Percentiles rank a stretch among this genome's conserved stretches.
phyloP scores from a whole-genome alignment of 78 protist species.

The Emiliania huxleyi region DNA sequence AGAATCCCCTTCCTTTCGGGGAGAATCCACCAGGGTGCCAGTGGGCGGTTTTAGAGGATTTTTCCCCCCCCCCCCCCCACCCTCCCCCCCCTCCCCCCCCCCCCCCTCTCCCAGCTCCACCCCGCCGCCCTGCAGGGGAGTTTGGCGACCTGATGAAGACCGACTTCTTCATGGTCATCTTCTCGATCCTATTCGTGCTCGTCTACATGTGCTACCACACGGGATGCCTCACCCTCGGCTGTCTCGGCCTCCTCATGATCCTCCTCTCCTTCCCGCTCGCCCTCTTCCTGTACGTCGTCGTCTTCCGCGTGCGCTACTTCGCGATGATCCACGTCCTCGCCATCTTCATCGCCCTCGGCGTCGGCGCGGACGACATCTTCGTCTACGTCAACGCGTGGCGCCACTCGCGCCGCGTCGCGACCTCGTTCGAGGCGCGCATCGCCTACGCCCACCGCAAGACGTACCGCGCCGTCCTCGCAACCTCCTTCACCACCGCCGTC shows the following conservation, averaged over 20 bases:
- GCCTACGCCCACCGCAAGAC: not conserved
- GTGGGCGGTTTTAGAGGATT: no score
- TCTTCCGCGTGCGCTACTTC: not conserved
- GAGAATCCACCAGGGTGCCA: no score
- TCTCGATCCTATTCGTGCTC: not conserved
- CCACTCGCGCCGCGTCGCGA: not conserved
- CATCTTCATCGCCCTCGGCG: constrained; percentile 44
- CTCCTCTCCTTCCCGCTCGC: not conserved
- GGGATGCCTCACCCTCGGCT: not conserved
- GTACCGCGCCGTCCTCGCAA: not conserved
- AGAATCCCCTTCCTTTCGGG: no score
- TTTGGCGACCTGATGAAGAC: not conserved
- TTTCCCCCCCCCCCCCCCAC: no score
- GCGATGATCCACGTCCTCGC: not conserved
- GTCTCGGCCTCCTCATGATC: constrained; percentile 9
- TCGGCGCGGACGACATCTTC: constrained; percentile 57
- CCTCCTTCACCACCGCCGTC: constrained; percentile 16
- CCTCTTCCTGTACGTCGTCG: constrained; percentile 12
- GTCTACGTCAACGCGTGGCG: constrained; percentile 31
- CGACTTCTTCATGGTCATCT: not conserved
- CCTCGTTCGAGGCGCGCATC: not conserved
- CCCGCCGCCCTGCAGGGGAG: no score
- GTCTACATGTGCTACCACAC: not conserved
- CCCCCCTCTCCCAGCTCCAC: no score
- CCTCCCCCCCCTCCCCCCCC: no score